A percentile compares a stretch with the other conserved stretches of the same genome.
phyloP scores from a whole-genome alignment of 768 basidiomycete species.

The Pisolithus microcarpus region DNA sequence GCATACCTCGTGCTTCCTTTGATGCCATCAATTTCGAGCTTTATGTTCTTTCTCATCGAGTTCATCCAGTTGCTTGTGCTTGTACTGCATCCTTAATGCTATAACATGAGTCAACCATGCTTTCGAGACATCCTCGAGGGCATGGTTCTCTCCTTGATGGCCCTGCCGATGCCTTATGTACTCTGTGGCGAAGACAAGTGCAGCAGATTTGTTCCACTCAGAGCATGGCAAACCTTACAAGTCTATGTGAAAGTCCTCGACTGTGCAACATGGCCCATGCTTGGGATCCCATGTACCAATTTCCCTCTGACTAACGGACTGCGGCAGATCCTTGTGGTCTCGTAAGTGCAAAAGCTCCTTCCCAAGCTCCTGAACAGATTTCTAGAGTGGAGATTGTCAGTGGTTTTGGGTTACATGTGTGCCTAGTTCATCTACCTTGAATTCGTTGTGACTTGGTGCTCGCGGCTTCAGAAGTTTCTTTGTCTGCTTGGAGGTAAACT shows the following conservation, averaged over 20 bases:
- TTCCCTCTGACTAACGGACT: not conserved
- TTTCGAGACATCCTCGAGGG: not conserved
- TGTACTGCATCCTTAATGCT: not conserved
- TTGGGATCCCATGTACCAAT: not conserved
- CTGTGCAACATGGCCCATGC: not conserved
- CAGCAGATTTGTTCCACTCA: not conserved
- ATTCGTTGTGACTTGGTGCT: not conserved
- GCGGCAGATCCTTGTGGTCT: not conserved
- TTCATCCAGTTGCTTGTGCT: not conserved
- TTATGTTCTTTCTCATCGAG: not conserved
- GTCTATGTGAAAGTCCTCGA: not conserved
- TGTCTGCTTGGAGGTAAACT: not conserved
- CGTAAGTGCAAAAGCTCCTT: not conserved
- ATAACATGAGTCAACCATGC: not conserved
- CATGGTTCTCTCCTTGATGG: not conserved
- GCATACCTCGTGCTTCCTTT: not conserved
- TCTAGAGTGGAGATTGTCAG: not conserved
- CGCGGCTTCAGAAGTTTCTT: not conserved
- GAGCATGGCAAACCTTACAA: not conserved
- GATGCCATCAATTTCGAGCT: not conserved
- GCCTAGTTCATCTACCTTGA: not conserved
- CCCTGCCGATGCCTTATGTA: not conserved
- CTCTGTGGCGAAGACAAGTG: not conserved
- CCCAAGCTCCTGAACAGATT: not conserved
- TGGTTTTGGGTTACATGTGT: not conserved